Evolutionary conservation across 1,139 yeast species (phyloP).

Genomic region (Sugiyamaella grinbergsii): DNA sequence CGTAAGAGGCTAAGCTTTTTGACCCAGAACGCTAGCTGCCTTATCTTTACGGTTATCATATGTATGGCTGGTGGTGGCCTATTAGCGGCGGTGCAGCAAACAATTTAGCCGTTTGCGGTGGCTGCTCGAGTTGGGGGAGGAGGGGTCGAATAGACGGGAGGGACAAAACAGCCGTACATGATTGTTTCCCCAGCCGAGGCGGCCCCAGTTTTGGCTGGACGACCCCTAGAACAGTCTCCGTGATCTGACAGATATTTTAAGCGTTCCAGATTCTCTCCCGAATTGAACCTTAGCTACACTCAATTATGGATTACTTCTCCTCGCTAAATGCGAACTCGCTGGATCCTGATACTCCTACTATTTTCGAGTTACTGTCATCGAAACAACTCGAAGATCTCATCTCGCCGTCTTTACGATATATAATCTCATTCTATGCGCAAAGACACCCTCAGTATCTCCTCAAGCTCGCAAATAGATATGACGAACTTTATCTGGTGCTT

Average conservation of each 20-base stretch:
- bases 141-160: not conserved
- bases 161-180: not conserved
- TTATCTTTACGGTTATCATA: constrained; percentile 4
- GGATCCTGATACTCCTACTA: constrained; percentile 75
- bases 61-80: constrained; percentile 10
- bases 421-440: constrained; percentile 79
- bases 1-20: too few relatives aligned
- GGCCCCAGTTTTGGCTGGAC: too few relatives aligned
- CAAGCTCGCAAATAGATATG: constrained; percentile 66
- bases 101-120: constrained; percentile 7
- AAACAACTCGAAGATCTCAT: constrained; percentile 74
- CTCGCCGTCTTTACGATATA: constrained; percentile 80
- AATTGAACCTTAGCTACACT: too few relatives aligned
- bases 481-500: constrained; percentile 66
- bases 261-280: too few relatives aligned
- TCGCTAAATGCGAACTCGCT: constrained; percentile 74
- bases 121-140: not conserved
- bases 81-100: not conserved
- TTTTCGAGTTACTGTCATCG: constrained; percentile 81
- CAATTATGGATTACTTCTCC: constrained; percentile 89
- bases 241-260: too few relatives aligned
- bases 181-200: not conserved
- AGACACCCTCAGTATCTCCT: constrained; percentile 72
- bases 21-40: too few relatives aligned
- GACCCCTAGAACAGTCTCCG: too few relatives aligned